These are phyloP conservation scores for Hemisphaericaspora xylofermentans DNA, from an alignment of 1,139 yeast species.

Conservation along the genomic window DNA sequence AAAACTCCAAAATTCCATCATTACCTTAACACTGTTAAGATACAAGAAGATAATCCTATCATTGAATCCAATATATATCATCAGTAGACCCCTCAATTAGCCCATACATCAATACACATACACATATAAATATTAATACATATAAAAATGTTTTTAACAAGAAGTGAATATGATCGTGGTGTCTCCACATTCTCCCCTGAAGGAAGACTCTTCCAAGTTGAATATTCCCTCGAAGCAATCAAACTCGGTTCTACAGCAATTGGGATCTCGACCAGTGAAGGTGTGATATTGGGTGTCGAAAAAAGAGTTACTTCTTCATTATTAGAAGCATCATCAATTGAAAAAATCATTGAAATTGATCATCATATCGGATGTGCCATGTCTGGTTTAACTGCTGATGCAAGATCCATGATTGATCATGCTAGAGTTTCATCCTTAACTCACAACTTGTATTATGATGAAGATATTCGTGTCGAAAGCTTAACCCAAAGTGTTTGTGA, in stretches of 20 bases:
- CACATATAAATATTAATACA: background rate
- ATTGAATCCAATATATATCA: background rate
- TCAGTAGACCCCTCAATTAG: background rate
- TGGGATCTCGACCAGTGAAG: slow-evolving; percentile 95
- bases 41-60: background rate
- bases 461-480: slow-evolving; percentile 87
- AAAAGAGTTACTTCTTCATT: slow-evolving; percentile 93
- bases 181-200: slow-evolving; percentile 98
- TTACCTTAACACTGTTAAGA: background rate
- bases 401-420: slow-evolving; percentile 97
- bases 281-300: slow-evolving; percentile 94
- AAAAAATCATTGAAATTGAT: slow-evolving; percentile 94
- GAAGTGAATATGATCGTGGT: slow-evolving; percentile 99
- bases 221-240: slow-evolving; percentile 96
- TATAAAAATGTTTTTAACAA: slow-evolving; percentile 81
- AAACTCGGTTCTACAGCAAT: slow-evolving; percentile 96
- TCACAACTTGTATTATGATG: slow-evolving; percentile 89
- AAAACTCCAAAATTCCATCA: background rate
- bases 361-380: slow-evolving; percentile 96
- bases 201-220: slow-evolving; percentile 97
- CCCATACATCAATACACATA: background rate
- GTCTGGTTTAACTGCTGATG: slow-evolving; percentile 99
- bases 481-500: slow-evolving; percentile 97
- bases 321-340: slow-evolving; percentile 89
- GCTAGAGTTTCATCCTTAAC: slow-evolving; percentile 91